Percentiles rank a stretch among this genome's conserved stretches.
Conservation (phyloP, 192 early-diverging fungal genomes). For the Endogone sp. region DNA sequence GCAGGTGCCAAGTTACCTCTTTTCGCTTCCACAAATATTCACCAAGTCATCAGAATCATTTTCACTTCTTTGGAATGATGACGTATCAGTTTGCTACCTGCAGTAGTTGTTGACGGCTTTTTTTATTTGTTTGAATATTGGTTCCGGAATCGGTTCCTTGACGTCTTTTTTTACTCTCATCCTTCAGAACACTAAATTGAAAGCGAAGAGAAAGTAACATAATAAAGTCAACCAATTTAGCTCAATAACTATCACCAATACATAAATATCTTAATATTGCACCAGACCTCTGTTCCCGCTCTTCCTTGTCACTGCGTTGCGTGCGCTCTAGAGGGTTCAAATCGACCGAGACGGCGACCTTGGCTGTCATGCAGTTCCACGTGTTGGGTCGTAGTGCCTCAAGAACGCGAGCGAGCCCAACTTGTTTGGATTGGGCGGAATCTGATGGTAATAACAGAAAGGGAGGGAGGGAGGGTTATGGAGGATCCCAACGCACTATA, state of each 20-base stretch:
- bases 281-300: neutral
- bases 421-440: no score
- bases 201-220: no score
- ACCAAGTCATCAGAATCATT: neutral
- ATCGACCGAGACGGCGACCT: conserved; percentile 6
- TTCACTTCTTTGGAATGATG: neutral
- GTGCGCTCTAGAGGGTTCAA: neutral
- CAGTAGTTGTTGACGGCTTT: neutral
- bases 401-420: conserved; percentile 51
- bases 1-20: no score
- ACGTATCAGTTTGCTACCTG: neutral
- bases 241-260: neutral
- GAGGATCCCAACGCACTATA: no score
- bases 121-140: neutral
- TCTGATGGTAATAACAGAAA: no score
- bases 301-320: no score
- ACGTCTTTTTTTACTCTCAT: neutral
- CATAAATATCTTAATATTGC: neutral
- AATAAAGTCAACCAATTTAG: no score
- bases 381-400: conserved; percentile 61
- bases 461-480: neutral
- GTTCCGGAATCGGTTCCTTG: neutral
- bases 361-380: conserved; percentile 58
- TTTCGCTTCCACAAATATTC: neutral
- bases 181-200: neutral